Percentiles rank a stretch among this genome's conserved stretches.
phyloP scores from a whole-genome alignment of 768 basidiomycete species.

The Rhodocollybia butyracea region DNA sequence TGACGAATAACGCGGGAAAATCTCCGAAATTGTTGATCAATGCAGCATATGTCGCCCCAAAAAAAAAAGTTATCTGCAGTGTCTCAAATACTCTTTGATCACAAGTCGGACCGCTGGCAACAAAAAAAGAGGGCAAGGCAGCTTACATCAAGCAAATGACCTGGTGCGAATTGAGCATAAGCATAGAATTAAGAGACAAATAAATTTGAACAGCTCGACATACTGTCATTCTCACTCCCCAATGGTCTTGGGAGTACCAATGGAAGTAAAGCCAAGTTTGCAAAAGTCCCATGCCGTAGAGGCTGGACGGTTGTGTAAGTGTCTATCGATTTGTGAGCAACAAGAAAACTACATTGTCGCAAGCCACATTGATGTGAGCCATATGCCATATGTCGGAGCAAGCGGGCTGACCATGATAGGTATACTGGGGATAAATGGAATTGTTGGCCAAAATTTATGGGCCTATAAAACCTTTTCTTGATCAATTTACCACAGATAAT shows the following conservation, averaged over 20 bases:
- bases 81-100: conserved; percentile 6
- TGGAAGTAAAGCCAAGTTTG: background rate
- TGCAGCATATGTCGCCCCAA: conserved; percentile 12
- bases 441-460: too few species aligned
- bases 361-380: too few species aligned
- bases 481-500: too few species aligned
- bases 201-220: background rate
- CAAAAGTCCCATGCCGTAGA: too few species aligned
- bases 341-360: too few species aligned
- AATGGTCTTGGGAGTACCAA: conserved; percentile 6
- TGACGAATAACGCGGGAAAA: background rate
- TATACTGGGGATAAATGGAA: too few species aligned
- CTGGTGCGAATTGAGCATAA: too few species aligned
- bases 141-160: background rate
- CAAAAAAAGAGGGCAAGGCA: background rate
- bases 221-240: conserved; percentile 9
- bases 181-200: background rate
- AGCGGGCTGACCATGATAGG: too few species aligned
- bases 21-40: conserved; percentile 10
- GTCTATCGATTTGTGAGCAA: too few species aligned
- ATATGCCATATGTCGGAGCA: too few species aligned
- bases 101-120: background rate
- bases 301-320: too few species aligned
- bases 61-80: conserved; percentile 10
- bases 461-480: too few species aligned